Conservation (phyloP, 192 early-diverging fungal species). For the Dispira simplex region DNA sequence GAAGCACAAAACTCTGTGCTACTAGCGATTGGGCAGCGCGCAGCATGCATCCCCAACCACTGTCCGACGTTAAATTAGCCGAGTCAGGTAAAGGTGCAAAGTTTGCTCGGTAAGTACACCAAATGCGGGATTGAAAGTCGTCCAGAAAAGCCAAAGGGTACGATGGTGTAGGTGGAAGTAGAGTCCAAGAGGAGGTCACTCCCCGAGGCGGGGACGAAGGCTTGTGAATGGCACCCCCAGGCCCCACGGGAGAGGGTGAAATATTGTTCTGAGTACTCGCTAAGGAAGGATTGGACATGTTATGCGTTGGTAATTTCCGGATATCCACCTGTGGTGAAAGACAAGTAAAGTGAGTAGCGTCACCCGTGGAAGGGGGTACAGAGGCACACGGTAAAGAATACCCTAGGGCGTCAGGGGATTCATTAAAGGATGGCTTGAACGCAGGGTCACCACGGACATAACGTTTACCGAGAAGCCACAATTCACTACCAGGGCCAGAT, state of each 20-base stretch:
- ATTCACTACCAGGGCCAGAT: neutral
- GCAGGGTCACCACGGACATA: neutral
- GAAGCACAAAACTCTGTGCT: slow-evolving; percentile 61
- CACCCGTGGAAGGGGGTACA: no score
- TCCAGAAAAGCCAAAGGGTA: slow-evolving; percentile 38
- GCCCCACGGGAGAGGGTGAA: no score
- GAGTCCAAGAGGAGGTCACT: no score
- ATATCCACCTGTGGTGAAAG: no score
- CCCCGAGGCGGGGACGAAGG: no score
- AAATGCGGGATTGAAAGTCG: slow-evolving; percentile 74
- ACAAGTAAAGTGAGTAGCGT: no score
- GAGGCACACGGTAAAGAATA: no score
- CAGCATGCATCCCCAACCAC: slow-evolving; percentile 97
- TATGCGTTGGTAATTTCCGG: no score
- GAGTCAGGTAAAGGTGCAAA: slow-evolving; percentile 66
- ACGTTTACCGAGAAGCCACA: slow-evolving; percentile 1
- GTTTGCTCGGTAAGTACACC: slow-evolving; percentile 86
- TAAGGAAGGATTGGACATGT: no score
- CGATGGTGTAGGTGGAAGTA: neutral
- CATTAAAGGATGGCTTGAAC: neutral
- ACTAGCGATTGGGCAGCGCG: slow-evolving; percentile 87
- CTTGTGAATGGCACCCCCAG: no score
- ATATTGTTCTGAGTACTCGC: no score
- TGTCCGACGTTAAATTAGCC: slow-evolving; percentile 66
- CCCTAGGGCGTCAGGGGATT: neutral